phyloP scores from a whole-genome alignment of 2,329 filamentous ascomycete genomes.

The Mycosphaerella sp. region DNA sequence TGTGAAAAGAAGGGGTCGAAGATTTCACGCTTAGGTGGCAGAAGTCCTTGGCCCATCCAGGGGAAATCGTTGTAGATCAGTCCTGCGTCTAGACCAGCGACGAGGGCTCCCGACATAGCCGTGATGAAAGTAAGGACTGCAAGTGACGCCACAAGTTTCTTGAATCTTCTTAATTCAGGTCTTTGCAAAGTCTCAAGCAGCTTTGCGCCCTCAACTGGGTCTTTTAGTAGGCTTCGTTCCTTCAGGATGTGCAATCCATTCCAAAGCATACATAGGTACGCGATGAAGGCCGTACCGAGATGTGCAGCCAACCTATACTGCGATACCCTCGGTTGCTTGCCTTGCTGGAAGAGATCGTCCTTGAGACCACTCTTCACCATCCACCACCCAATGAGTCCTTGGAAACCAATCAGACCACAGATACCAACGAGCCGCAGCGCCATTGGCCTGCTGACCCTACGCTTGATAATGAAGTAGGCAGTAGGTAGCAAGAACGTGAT shows the following conservation, averaged over 20 bases:
- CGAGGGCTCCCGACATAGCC: conserved; percentile 86
- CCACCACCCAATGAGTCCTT: conserved; percentile 97
- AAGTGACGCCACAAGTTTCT: conserved; percentile 63
- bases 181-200: conserved; percentile 56
- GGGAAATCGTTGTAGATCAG: conserved; percentile 99
- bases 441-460: conserved; percentile 72
- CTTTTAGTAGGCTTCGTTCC: conserved; percentile 62
- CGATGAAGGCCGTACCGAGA: conserved; percentile 81
- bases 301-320: conserved; percentile 92
- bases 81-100: conserved; percentile 90
- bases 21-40: conserved; percentile 75
- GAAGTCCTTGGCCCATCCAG: conserved; percentile 78
- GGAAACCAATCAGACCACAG: conserved; percentile 82
- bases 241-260: conserved; percentile 80
- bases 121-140: conserved; percentile 76
- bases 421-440: conserved; percentile 73
- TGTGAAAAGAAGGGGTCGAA: conserved; percentile 82
- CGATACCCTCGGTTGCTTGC: conserved; percentile 82
- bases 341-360: conserved; percentile 89
- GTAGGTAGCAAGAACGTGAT: conserved; percentile 84
- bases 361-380: conserved; percentile 97
- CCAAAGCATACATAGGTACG: conserved; percentile 91
- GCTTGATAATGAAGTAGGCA: conserved; percentile 75
- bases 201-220: conserved; percentile 50
- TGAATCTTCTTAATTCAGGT: conserved; percentile 66